Evolutionary conservation across 2,329 filamentous ascomycete genomes (phyloP).

Genomic region (Aspergillus viridinutans): DNA sequence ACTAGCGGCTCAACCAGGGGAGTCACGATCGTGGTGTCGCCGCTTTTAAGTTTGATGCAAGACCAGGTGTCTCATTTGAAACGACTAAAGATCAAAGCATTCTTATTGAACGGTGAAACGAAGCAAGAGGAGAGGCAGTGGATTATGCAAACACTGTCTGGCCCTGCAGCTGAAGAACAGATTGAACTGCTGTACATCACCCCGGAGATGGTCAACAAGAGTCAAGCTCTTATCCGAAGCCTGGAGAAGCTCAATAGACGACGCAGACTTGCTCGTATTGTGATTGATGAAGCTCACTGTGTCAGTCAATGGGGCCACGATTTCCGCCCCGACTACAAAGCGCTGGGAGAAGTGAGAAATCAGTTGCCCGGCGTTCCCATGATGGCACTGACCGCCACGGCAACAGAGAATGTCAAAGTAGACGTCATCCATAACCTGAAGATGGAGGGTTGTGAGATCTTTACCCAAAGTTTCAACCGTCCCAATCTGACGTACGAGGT

Average conservation of each 20-base stretch:
- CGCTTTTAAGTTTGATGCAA: constrained; percentile 91
- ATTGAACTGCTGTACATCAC: constrained; percentile 92
- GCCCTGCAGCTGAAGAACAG: constrained; percentile 65
- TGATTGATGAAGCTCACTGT: constrained; percentile 98
- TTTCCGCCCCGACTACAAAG: constrained; percentile 93
- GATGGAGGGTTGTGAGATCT: constrained; percentile 72
- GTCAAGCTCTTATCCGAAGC: constrained; percentile 59
- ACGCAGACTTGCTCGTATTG: constrained; percentile 76
- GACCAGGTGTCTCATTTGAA: constrained; percentile 86
- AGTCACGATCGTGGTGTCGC: constrained; percentile 91
- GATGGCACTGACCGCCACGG: constrained; percentile 93
- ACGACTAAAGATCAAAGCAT: constrained; percentile 70
- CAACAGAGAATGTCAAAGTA: constrained; percentile 84
- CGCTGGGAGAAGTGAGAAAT: constrained; percentile 67
- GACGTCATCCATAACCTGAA: constrained; percentile 90
- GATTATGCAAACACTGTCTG: constrained; percentile 62
- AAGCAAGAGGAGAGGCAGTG: constrained; percentile 57
- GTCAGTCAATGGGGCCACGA: constrained; percentile 99
- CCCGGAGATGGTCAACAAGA: constrained; percentile 93
- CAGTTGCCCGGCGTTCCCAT: constrained; percentile 77
- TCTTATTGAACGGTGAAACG: constrained; percentile 75
- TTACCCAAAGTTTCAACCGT: constrained; percentile 94
- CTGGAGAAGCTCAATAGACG: constrained; percentile 66
- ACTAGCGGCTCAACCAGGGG: constrained; percentile 73
- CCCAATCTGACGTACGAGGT: constrained; percentile 91